Base-by-base conservation (phyloP, 1,284 basidiomycete genomes). In the Sanghuangporus sanghuang region DNA sequence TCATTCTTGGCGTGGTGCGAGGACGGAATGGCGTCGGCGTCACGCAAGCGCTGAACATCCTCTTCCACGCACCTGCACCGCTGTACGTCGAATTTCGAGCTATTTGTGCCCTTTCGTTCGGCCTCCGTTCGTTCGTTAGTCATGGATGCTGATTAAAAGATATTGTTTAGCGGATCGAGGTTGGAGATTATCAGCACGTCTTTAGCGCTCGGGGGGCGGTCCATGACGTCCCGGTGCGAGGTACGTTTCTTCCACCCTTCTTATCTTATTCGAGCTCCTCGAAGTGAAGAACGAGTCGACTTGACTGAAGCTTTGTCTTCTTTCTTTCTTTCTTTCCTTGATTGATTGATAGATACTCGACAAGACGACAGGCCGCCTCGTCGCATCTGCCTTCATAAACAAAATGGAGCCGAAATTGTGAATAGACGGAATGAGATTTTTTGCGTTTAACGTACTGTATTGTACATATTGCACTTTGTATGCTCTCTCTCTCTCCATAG, bases 211-310 rank as follows among this genome's bases (percentile, higher is more conserved):
- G 87, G 87, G n/a, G 78, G 81, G 2, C 77, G 85, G 21, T 80
- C 87, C 53, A 89, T 90, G 86, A 81, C 81, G 58, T 81, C 86
- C 38, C 77, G 85, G 64, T 88, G 88, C 68, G 86, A 90, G 79
- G 86, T 83, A 64, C 66, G 78, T 42, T 1, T 18, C n/a, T n/a
- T n/a, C n/a, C n/a, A n/a, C n/a, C n/a, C n/a, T n/a, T n/a, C n/a
- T n/a, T n/a, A n/a, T n/a, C n/a, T n/a, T n/a, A n/a, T n/a, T n/a
- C n/a, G n/a, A n/a, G n/a, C n/a, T n/a, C n/a, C n/a, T n/a, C n/a
- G n/a, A n/a, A n/a, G n/a, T n/a, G n/a, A n/a, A n/a, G n/a, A n/a
- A n/a, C n/a, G n/a, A n/a, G n/a, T n/a, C n/a, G n/a, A n/a, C n/a
- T n/a, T n/a, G n/a, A n/a, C n/a, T n/a, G n/a, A n/a, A n/a, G n/a